phyloP scores from a whole-genome alignment of 306 rosid species.

The Acmispon strigosus region DNA sequence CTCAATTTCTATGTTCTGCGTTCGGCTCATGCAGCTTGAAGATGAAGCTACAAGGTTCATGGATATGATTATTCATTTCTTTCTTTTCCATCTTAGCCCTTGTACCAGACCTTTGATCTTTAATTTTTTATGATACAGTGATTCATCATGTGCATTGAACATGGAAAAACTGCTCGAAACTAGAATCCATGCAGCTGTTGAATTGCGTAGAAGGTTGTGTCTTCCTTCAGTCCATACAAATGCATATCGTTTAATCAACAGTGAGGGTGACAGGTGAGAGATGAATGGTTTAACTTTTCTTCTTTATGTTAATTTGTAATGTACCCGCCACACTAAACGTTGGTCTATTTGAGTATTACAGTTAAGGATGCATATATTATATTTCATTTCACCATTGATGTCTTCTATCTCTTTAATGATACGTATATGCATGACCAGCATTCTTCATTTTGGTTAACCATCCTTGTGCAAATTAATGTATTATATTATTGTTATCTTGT shows the following conservation, averaged over 20 bases:
- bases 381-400: too few relatives aligned
- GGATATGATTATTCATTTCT: neutral
- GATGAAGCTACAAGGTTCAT: conserved; percentile 68
- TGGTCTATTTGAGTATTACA: neutral
- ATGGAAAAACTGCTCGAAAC: conserved; percentile 72
- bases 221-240: conserved; percentile 75
- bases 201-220: conserved; percentile 62
- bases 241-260: conserved; percentile 76
- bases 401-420: too few relatives aligned
- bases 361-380: too few relatives aligned
- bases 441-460: too few relatives aligned
- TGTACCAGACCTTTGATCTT: conserved; percentile 10
- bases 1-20: conserved; percentile 86
- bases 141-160: conserved; percentile 52
- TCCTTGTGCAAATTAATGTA: too few relatives aligned
- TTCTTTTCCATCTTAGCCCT: neutral
- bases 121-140: conserved; percentile 35
- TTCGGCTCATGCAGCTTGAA: conserved; percentile 87
- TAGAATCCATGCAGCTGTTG: conserved; percentile 57
- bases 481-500: too few relatives aligned
- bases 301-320: neutral
- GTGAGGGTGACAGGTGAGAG: conserved; percentile 88
- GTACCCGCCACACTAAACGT: neutral
- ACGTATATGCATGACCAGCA: too few relatives aligned
- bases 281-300: neutral